These are phyloP conservation scores for Aspergillus versicolor DNA, from an alignment of 2,329 filamentous ascomycete species.

Conservation along the genomic window DNA sequence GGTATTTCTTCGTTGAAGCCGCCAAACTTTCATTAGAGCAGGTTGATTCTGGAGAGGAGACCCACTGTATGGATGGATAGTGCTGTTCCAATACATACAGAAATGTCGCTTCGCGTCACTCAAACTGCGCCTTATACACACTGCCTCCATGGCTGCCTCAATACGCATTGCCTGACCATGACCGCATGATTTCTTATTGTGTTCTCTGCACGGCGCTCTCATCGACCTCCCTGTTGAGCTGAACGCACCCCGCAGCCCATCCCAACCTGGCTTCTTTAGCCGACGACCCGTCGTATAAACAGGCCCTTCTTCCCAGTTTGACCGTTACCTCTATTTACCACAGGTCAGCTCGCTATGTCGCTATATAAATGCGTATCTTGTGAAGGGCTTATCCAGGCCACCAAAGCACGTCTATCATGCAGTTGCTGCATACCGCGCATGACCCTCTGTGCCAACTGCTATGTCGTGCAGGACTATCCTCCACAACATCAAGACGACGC, in stretches of 20 bases:
- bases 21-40: neutral
- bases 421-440: conserved; percentile 3
- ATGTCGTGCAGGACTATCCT: conserved; percentile 4
- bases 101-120: no score
- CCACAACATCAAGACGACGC: conserved; percentile 4
- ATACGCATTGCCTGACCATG: no score
- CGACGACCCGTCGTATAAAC: neutral
- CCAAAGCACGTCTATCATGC: conserved; percentile 5
- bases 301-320: neutral
- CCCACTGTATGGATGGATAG: no score
- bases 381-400: conserved; percentile 1
- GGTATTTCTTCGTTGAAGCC: neutral
- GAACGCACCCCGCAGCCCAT: neutral
- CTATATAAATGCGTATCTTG: conserved; percentile 9
- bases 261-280: neutral
- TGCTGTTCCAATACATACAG: no score
- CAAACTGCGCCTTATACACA: no score
- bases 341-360: neutral
- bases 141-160: no score
- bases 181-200: no score
- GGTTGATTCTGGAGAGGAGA: neutral
- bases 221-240: neutral
- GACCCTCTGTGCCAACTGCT: conserved; percentile 10
- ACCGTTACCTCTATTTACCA: neutral
- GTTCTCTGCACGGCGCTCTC: no score